Base-by-base conservation (phyloP, 352 stramenopile species). In the Globisporangium cederbergense region DNA sequence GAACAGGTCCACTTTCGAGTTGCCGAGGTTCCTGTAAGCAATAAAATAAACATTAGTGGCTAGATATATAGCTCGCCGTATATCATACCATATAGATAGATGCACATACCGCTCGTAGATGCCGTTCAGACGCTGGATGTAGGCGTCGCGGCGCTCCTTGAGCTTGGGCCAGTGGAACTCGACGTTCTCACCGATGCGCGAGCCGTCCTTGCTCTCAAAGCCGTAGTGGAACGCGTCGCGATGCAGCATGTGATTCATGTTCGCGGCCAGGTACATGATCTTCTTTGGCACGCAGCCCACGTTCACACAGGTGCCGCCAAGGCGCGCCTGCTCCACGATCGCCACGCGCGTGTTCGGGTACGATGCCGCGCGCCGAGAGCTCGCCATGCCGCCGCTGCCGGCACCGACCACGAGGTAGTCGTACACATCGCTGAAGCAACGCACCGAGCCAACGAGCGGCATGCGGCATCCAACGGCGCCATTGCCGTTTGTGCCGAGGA, bases 231-330 rank as follows among this genome's bases (percentile, higher is more conserved):
- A 43, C 2, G 76, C 70, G 22, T 93, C 79, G 52, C 80, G 81
- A 43, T 76, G 72, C 22, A 90, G 59, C 34, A 71, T 71, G 58
- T 93, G 80, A 10, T 62, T 68, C 71, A 93, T 82, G 50, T 81
- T 83, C 11, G 84, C 84, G 9, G 82, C 84, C n/a, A 86, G 66
- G 64, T 81, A 91, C 96, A 99, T 99, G 59, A 99, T 90, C 74
- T 99, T 99, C 78, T 99, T 99, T n/a, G 97, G 97, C 49, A 99
- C 97, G 79, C 97, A 99, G 60, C 98, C 97, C 0, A 99, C 96
- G 74, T 99, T 99, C 55, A 99, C 97, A 67, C 97, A 99, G n/a
- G 98, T 99, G 59, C 98, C 97, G 55, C 96, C 97, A 56, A 93
- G 72, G 38, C 78, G 78, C 55, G 73, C 73, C n/a, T 86, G 79